These are phyloP conservation scores for Plenodomus biglobosus DNA, from an alignment of 2,329 filamentous ascomycete species.

Conservation along the genomic window DNA sequence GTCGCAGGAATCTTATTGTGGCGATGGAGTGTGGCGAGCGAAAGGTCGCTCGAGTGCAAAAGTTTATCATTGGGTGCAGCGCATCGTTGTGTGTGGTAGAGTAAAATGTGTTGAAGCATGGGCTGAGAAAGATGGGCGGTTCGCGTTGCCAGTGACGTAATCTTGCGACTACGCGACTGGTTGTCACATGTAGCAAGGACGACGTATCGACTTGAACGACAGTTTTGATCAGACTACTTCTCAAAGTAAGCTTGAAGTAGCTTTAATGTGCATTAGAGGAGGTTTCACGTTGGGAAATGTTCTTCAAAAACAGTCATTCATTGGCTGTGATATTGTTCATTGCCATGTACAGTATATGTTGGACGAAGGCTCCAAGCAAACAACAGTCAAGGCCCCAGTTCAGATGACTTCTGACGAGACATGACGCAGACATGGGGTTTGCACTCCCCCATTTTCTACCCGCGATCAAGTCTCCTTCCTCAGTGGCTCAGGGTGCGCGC, in stretches of 20 bases:
- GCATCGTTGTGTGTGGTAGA: slow-evolving; percentile 17
- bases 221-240: too few species aligned
- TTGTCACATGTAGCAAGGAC: neutral
- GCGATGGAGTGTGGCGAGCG: slow-evolving; percentile 18
- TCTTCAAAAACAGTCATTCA: too few species aligned
- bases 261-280: too few species aligned
- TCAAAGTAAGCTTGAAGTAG: too few species aligned
- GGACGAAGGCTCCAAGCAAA: neutral
- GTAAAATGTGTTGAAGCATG: slow-evolving; percentile 9
- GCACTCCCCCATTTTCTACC: neutral
- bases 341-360: slow-evolving; percentile 8
- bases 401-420: too few species aligned
- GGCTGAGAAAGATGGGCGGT: slow-evolving; percentile 9
- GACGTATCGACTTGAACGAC: neutral
- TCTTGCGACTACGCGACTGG: slow-evolving; percentile 4
- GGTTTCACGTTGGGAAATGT: too few species aligned
- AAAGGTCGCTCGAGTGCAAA: slow-evolving; percentile 26
- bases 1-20: neutral
- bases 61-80: slow-evolving; percentile 35
- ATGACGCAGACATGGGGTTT: too few species aligned
- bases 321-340: too few species aligned
- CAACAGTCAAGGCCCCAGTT: too few species aligned
- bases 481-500: slow-evolving; percentile 73
- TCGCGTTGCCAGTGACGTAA: slow-evolving; percentile 28
- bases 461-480: slow-evolving; percentile 43